A percentile compares a stretch with the other conserved stretches of the same genome.
phyloP scores from a whole-genome alignment of 108 stramenopile species.

The Conticribra guillardii region DNA sequence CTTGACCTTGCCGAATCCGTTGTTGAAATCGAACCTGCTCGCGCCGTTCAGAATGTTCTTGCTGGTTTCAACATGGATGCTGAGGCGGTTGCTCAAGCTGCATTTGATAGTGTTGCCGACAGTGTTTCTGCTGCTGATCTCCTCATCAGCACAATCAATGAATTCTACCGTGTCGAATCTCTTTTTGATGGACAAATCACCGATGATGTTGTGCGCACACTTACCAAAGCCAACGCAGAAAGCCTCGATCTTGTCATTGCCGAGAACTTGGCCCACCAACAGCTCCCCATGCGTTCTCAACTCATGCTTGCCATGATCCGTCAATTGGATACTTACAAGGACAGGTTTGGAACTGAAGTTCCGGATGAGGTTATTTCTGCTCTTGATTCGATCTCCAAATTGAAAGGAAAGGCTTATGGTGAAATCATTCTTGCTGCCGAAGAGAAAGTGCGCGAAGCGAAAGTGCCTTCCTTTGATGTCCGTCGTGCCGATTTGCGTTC shows the following conservation, averaged over 20 bases:
- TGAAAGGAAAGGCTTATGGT: slow-evolving; percentile 88
- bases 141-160: slow-evolving; percentile 66
- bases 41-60: slow-evolving; percentile 70
- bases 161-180: slow-evolving; percentile 89
- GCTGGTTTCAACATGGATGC: slow-evolving; percentile 73
- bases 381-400: slow-evolving; percentile 57
- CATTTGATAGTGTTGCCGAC: slow-evolving; percentile 56
- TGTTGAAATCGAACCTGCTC: slow-evolving; percentile 49
- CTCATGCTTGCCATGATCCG: slow-evolving; percentile 79
- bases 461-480: slow-evolving; percentile 81
- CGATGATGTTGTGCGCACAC: slow-evolving; percentile 89
- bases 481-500: slow-evolving; percentile 81
- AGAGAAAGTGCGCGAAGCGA: slow-evolving; percentile 70
- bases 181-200: slow-evolving; percentile 80
- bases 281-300: slow-evolving; percentile 54
- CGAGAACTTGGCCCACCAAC: slow-evolving; percentile 82
- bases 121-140: slow-evolving; percentile 61
- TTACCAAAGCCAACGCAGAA: slow-evolving; percentile 84
- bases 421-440: slow-evolving; percentile 86
- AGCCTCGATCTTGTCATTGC: slow-evolving; percentile 81
- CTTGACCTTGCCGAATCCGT: slow-evolving; percentile 64
- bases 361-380: slow-evolving; percentile 62
- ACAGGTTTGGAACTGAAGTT: slow-evolving; percentile 68
- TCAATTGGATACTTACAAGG: slow-evolving; percentile 74
- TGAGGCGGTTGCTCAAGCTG: slow-evolving; percentile 56